Conservation (phyloP, 345 rosid species). For the Heritiera fomes region DNA sequence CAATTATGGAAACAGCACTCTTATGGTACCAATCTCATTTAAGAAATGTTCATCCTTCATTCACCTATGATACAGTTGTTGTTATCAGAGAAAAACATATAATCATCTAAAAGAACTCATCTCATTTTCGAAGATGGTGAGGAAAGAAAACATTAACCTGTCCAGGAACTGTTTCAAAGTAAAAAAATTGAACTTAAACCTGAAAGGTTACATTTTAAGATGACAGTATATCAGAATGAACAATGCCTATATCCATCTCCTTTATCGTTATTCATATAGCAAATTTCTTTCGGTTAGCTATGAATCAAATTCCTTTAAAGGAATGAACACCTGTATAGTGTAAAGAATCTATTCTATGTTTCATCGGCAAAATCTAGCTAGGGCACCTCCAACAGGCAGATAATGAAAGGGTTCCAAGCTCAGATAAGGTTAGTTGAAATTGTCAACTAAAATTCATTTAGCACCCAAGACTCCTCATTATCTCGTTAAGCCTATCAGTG, state of each 20-base stretch:
- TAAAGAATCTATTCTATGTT: not conserved
- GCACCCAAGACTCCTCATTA: conserved; percentile 58
- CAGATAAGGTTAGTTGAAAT: not conserved
- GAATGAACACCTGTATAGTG: not conserved
- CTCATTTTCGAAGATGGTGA: not conserved
- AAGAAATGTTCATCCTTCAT: not conserved
- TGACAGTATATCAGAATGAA: not conserved
- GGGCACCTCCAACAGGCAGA: not conserved
- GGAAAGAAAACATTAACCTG: not conserved
- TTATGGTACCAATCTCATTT: no score
- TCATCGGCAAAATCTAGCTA: not conserved
- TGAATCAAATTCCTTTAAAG: no score
- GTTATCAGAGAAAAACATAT: not conserved
- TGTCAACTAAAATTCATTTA: conserved; percentile 25
- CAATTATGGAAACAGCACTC: no score
- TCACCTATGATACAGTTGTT: not conserved
- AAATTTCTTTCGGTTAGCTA: not conserved
- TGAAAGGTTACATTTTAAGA: not conserved
- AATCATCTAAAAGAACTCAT: not conserved
- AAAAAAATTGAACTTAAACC: not conserved
- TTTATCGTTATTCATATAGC: not conserved
- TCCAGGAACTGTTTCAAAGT: not conserved
- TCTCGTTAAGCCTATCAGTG: conserved; percentile 46
- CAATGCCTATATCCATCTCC: not conserved
- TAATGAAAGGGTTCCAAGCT: not conserved